These are phyloP conservation scores for Ophiostoma pallidulum DNA, from an alignment of 2,329 filamentous ascomycete genomes.

Conservation along the genomic window DNA sequence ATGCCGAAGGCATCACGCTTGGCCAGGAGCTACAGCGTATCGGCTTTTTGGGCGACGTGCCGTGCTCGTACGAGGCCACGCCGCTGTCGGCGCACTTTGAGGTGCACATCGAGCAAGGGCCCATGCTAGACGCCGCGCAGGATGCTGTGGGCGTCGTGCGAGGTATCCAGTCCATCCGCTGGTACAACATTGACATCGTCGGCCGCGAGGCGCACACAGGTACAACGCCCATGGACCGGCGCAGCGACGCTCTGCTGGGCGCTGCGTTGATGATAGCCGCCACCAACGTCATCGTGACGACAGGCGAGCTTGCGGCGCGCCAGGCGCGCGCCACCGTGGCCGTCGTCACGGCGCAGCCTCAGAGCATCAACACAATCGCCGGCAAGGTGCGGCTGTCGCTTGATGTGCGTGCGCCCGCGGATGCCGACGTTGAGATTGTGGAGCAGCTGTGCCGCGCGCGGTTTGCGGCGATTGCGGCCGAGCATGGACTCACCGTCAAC, in stretches of 20 bases:
- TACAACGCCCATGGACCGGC: constrained; percentile 47
- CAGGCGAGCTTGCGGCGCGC: constrained; percentile 26
- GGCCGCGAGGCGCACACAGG: constrained; percentile 66
- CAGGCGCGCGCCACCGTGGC: constrained; percentile 59
- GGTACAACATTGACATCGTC: constrained; percentile 57
- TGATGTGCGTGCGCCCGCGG: constrained; percentile 53
- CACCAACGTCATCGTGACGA: constrained; percentile 52
- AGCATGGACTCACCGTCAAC: constrained; percentile 7
- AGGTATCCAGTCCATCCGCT: constrained; percentile 66
- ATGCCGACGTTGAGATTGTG: constrained; percentile 46
- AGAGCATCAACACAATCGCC: constrained; percentile 65
- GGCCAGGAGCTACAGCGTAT: constrained; percentile 62
- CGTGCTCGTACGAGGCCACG: constrained; percentile 46
- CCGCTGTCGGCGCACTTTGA: constrained; percentile 73
- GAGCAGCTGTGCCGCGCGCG: constrained; percentile 27
- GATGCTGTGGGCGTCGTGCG: constrained; percentile 61
- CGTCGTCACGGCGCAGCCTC: constrained; percentile 54
- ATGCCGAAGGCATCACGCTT: constrained; percentile 56
- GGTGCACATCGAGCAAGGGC: constrained; percentile 77
- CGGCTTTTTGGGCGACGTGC: constrained; percentile 53
- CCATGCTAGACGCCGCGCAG: constrained; percentile 55
- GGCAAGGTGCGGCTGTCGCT: constrained; percentile 58
- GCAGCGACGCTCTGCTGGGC: constrained; percentile 24
- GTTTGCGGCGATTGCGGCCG: constrained; percentile 8
- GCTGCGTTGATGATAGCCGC: constrained; percentile 58